Evolutionary conservation across 768 basidiomycete genomes (phyloP).

Genomic region (Collybia mongolica): DNA sequence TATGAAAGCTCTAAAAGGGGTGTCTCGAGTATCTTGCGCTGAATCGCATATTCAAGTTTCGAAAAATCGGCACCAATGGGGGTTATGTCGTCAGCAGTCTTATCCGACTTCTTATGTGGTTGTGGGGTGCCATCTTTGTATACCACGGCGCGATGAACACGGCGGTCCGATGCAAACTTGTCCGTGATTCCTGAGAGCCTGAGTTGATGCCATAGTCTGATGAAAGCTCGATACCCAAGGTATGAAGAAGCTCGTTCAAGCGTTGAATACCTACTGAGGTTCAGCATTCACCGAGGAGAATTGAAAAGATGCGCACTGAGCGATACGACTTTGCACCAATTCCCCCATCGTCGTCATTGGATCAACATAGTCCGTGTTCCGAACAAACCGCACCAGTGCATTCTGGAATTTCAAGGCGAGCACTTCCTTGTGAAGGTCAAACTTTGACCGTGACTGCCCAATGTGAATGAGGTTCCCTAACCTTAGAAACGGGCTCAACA

Average conservation of each 20-base stretch:
- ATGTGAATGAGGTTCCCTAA: not conserved
- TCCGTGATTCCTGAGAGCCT: conserved; percentile 39
- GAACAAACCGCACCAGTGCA: conserved; percentile 61
- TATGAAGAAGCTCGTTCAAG: conserved; percentile 29
- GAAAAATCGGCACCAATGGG: conserved; percentile 55
- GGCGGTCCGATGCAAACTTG: conserved; percentile 31
- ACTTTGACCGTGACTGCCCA: conserved; percentile 70
- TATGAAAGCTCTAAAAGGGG: conserved; percentile 79
- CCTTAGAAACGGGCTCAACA: conserved; percentile 18
- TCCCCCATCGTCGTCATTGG: conserved; percentile 68
- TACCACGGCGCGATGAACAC: conserved; percentile 25
- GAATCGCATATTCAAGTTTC: conserved; percentile 81
- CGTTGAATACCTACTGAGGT: conserved; percentile 26
- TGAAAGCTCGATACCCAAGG: conserved; percentile 37
- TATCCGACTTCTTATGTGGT: conserved; percentile 22
- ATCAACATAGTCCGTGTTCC: conserved; percentile 74
- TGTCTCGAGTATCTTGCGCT: conserved; percentile 79
- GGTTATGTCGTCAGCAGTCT: conserved; percentile 50
- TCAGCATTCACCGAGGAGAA: not conserved
- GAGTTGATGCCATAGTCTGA: conserved; percentile 56
- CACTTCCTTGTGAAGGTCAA: conserved; percentile 82
- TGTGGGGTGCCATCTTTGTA: conserved; percentile 9
- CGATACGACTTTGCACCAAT: conserved; percentile 54
- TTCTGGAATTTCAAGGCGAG: conserved; percentile 70
- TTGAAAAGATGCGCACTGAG: conserved; percentile 33